These are phyloP conservation scores for Secale cereale DNA, from an alignment of 176 grass and related monocot species.

Conservation along the genomic window DNA sequence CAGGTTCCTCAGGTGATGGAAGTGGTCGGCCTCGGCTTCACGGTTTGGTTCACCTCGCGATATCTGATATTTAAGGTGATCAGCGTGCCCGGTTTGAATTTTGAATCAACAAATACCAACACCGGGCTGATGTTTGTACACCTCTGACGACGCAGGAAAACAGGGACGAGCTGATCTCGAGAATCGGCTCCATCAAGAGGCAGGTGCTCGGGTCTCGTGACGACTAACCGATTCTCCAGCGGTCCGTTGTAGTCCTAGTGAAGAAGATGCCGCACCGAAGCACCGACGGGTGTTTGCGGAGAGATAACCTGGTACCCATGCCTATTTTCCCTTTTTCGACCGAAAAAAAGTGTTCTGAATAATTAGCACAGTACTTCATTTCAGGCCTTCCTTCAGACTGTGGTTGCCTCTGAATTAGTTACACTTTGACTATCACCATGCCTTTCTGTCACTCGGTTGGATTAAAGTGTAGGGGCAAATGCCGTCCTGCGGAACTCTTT, in stretches of 20 bases:
- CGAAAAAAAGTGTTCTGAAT: background rate
- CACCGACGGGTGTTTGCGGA: background rate
- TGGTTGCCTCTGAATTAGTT: background rate
- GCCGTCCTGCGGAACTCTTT: background rate
- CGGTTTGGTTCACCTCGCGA: slow-evolving; percentile 78
- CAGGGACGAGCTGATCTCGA: slow-evolving; percentile 50
- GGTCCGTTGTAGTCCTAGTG: background rate
- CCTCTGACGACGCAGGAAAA: slow-evolving; percentile 43
- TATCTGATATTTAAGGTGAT: slow-evolving; percentile 90
- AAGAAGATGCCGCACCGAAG: background rate
- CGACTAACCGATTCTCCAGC: slow-evolving; percentile 24
- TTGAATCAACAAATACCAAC: background rate
- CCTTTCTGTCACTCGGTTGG: background rate
- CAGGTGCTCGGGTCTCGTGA: slow-evolving; percentile 52
- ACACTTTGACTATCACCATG: background rate
- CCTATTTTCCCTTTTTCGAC: background rate
- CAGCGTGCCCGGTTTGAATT: background rate
- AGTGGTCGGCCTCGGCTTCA: slow-evolving; percentile 86
- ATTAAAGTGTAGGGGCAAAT: background rate
- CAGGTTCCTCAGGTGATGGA: slow-evolving; percentile 91
- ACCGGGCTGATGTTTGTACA: background rate
- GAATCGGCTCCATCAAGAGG: slow-evolving; percentile 56
- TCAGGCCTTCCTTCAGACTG: background rate
- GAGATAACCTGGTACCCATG: background rate
- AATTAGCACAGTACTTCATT: background rate